Conservation (phyloP, 2,329 filamentous ascomycete genomes). For the Exophiala spinifera region DNA sequence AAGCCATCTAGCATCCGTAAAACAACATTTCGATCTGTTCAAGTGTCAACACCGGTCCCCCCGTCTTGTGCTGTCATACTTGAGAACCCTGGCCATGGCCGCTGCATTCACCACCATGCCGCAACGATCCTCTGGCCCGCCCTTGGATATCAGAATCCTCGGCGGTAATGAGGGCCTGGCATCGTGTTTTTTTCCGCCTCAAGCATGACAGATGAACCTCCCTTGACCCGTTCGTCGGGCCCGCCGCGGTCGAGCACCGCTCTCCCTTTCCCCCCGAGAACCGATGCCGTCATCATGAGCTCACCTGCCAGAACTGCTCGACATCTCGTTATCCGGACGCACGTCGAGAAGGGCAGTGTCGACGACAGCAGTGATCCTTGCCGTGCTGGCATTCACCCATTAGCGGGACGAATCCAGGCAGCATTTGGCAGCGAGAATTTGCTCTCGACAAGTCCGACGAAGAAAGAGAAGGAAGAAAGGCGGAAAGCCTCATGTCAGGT, state of each 20-base stretch:
- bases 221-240: slow-evolving; percentile 14
- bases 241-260: slow-evolving; percentile 9
- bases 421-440: background rate
- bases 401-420: slow-evolving; percentile 7
- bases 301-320: slow-evolving; percentile 8
- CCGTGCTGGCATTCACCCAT: slow-evolving; percentile 12
- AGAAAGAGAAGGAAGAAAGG: background rate
- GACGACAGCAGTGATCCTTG: slow-evolving; percentile 12
- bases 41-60: background rate
- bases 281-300: slow-evolving; percentile 15
- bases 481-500: too few relatives aligned
- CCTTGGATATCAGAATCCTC: slow-evolving; percentile 12
- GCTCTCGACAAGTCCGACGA: background rate
- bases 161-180: slow-evolving; percentile 10
- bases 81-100: background rate
- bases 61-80: slow-evolving; percentile 4
- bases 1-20: too few relatives aligned
- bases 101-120: slow-evolving; percentile 8
- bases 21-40: background rate
- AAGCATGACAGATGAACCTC: slow-evolving; percentile 13
- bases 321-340: slow-evolving; percentile 7
- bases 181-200: slow-evolving; percentile 10
- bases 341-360: slow-evolving; percentile 1
- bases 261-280: background rate
- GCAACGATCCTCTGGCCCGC: slow-evolving; percentile 7